phyloP scores from a whole-genome alignment of 164 flowering plant species.

The Hamamelis virginiana region DNA sequence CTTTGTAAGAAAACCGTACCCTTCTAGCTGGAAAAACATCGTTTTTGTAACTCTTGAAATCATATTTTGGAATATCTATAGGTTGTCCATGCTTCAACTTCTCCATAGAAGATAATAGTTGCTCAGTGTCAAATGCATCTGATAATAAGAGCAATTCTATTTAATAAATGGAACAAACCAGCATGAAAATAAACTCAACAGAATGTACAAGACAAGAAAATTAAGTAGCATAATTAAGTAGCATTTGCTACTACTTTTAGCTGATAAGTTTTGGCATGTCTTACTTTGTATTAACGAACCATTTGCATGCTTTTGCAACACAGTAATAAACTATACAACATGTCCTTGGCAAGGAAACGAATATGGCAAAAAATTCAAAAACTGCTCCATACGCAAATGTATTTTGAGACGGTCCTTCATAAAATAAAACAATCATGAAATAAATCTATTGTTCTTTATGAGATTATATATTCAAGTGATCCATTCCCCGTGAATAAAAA shows the following conservation, averaged over 20 bases:
- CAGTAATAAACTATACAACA: background rate
- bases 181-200: background rate
- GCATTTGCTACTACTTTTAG: background rate
- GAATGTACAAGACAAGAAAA: background rate
- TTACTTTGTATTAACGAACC: background rate
- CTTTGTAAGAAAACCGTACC: conserved; percentile 34
- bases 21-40: conserved; percentile 67
- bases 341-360: background rate
- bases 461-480: background rate
- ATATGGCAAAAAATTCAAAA: background rate
- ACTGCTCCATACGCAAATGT: too few relatives aligned
- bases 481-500: background rate
- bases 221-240: background rate
- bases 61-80: conserved; percentile 90
- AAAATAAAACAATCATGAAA: background rate
- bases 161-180: background rate
- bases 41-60: conserved; percentile 81
- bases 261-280: too few relatives aligned
- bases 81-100: conserved; percentile 73
- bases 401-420: background rate
- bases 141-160: conserved; percentile 14
- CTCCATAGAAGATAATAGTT: conserved; percentile 63
- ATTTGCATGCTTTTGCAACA: background rate
- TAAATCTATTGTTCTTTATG: background rate
- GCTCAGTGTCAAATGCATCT: conserved; percentile 97